Evolutionary conservation across 1,284 basidiomycete genomes (phyloP), one percentile per base, ranked within the genome.

Genomic region (Cryptococcus depauperatus): DNA sequence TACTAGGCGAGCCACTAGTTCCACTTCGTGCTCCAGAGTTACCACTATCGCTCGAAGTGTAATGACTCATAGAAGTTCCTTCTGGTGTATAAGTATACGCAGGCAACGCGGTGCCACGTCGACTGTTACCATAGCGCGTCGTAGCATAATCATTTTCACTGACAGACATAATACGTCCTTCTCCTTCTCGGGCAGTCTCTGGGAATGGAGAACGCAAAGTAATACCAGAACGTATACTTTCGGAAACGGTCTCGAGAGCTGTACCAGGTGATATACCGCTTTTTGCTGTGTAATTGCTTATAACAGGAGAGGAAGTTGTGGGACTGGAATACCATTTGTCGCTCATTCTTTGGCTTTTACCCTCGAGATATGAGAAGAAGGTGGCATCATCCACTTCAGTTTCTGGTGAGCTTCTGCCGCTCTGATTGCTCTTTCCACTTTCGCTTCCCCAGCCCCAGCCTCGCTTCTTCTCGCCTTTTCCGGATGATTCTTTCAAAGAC

Each of bases 41-140:
- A 5, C 4, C 33, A n/a, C 13, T 30, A n/a, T 27, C 28, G 9
- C 16, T 41, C 7, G 26, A n/a, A 11, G 26, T 18, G 22, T 48
- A 28, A 16, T 25, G 30, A 14, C 47, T 43, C 10, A 44, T 40
- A 25, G 42, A 44, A 4, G 51, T 50, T 19, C 44, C 48, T 18
- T 51, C 56, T n/a, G n/a, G n/a, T n/a, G n/a, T n/a, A 5, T 49
- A 49, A 3, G 51, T 51, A 37, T 58, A 58, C 13, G 56, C 51
- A 2, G 54, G 56, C 11, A 58, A 41, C 19, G 46, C 46, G 9
- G 52, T 51, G 5, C 38, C 46, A 26, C 46, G 34, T 25, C 44
- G 40, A 13, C 41, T 43, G 21, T 47, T 43, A 10, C 37, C 35
- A 30, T 37, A 34, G 25, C 33, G 45, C 2, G 38, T 43, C 23